Evolutionary conservation across 192 early-diverging fungal species (phyloP), one percentile per base, ranked within the genome.

Genomic region (Coemansia sp.): DNA sequence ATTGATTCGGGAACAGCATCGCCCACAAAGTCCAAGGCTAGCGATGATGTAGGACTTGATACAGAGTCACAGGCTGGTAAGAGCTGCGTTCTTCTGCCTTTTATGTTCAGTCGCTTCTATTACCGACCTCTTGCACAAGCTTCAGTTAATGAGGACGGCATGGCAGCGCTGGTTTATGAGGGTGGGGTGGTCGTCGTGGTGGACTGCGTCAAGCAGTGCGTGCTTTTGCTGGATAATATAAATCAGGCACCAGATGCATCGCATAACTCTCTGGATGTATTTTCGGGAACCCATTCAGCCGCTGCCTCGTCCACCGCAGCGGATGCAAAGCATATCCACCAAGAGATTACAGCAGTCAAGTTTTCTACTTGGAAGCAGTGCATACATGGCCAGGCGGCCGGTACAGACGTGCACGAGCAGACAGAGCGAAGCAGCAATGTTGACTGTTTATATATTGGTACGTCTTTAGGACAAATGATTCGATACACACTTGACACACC

Each of bases 31-130:
- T 18, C 2, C 18, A 26, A 11, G 13, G 24, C 4, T 4, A 4
- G 17, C 23, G 26, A 24, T 44, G 20, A 26, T n/a, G n/a, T n/a
- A n/a, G n/a, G n/a, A n/a, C n/a, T n/a, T n/a, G n/a, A n/a, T n/a
- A n/a, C n/a, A n/a, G n/a, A n/a, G n/a, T n/a, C n/a, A n/a, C n/a
- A n/a, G n/a, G n/a, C n/a, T n/a, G n/a, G n/a, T n/a, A n/a, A n/a
- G n/a, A n/a, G 50, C 15, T 47, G 36, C 19, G 20, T 66, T 3
- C 13, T 44, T 25, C 20, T 50, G 46, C 70, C 70, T n/a, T 66
- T 67, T 43, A 67, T 73, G 64, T 35, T 73, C 33, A 50, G 50
- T 0, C 50, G 70, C 9, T 67, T 73, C 37, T 57, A 39, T 27
- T 37, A 37, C 22, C 35, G 59, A 9, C 24, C 37, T 5, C 36